phyloP scores from a whole-genome alignment of 305 asterid species.

The Fraxinus velutina region DNA sequence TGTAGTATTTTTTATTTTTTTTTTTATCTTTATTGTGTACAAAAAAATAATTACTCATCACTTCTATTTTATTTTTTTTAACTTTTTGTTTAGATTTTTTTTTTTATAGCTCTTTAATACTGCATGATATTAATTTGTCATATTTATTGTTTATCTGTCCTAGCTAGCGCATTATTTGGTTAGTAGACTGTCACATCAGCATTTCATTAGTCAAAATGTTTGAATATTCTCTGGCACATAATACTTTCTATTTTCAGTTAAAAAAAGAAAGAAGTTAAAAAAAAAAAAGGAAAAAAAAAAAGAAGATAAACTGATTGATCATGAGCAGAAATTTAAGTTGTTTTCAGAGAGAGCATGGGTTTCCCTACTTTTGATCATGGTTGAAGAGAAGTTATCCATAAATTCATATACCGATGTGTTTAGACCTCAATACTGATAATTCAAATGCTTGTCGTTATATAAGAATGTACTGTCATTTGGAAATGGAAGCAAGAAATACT shows the following conservation, averaged over 20 bases:
- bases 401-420: not conserved
- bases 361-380: not conserved
- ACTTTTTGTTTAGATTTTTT: not conserved
- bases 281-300: not conserved
- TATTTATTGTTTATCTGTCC: not conserved
- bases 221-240: not conserved
- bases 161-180: not conserved
- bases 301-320: not conserved
- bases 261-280: too few relatives aligned
- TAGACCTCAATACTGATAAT: not conserved
- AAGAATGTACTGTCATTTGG: not conserved
- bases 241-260: not conserved
- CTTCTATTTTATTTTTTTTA: not conserved
- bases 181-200: not conserved
- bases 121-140: not conserved
- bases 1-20: not conserved
- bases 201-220: not conserved
- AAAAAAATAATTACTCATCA: not conserved
- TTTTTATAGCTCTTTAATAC: not conserved
- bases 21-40: not conserved
- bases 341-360: not conserved
- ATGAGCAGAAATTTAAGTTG: not conserved
- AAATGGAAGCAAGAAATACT: constrained; percentile 3
- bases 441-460: not conserved
- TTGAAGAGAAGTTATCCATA: not conserved